Evolutionary conservation across 1,139 yeast species (phyloP).

Genomic region (Yamadazyma membranifaciens): DNA sequence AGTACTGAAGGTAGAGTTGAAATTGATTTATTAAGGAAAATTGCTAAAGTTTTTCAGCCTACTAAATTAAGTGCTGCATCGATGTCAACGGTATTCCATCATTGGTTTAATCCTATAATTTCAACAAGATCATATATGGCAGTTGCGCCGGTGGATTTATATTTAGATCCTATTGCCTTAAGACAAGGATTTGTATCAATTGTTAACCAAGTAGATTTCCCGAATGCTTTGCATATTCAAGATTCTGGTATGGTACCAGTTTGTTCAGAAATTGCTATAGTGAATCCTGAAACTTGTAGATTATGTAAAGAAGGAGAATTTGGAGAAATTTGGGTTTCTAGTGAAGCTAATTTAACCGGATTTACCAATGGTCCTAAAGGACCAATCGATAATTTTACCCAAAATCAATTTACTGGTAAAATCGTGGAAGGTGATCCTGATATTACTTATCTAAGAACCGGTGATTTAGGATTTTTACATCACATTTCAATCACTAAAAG

Average conservation of each 20-base stretch:
- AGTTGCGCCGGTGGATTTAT: slow-evolving; percentile 83
- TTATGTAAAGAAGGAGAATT: slow-evolving; percentile 90
- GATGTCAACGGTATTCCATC: slow-evolving; percentile 75
- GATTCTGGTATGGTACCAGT: slow-evolving; percentile 97
- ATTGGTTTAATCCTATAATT: slow-evolving; percentile 78
- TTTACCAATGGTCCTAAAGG: slow-evolving; percentile 60
- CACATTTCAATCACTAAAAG: slow-evolving; percentile 55
- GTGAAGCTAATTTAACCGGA: slow-evolving; percentile 74
- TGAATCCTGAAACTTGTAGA: slow-evolving; percentile 83
- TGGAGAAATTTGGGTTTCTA: slow-evolving; percentile 96
- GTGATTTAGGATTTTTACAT: slow-evolving; percentile 90
- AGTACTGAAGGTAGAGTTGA: slow-evolving; percentile 78
- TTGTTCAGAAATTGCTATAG: slow-evolving; percentile 90
- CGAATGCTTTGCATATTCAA: slow-evolving; percentile 73
- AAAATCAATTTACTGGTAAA: slow-evolving; percentile 52
- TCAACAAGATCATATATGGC: slow-evolving; percentile 86
- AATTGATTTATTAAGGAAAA: slow-evolving; percentile 54
- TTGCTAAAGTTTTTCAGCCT: slow-evolving; percentile 62
- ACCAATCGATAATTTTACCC: slow-evolving; percentile 38
- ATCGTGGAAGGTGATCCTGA: slow-evolving; percentile 62
- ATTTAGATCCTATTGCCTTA: slow-evolving; percentile 83
- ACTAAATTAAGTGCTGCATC: slow-evolving; percentile 69
- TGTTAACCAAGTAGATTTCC: slow-evolving; percentile 69
- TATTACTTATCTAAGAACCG: slow-evolving; percentile 76
- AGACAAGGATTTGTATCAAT: slow-evolving; percentile 84